Evolutionary conservation across 768 basidiomycete species (phyloP), one percentile per base, ranked within the genome.

Genomic region (Lactarius hatsudake): DNA sequence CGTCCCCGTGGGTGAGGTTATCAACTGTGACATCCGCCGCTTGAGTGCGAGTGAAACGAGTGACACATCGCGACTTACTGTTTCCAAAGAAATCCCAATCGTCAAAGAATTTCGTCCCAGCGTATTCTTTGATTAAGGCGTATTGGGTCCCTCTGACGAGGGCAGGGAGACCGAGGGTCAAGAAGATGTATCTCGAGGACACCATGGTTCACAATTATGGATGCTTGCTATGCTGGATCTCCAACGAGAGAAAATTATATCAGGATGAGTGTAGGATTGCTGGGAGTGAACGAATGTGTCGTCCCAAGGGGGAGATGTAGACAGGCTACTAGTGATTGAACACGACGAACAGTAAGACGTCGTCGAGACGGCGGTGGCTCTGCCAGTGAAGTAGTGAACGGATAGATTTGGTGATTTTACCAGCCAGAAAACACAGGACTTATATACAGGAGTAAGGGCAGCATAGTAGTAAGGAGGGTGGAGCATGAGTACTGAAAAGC

Each of bases 1-100:
- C 81, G 73, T 90, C 84, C 63, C 88, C 87, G 64, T 86, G 86
- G n/a, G 88, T 90, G 3, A 89, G 77, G 70, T 90, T 87, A 74
- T 91, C 90, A 64, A 80, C 87, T 90, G 69, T 34, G 26, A 8
- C 26, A 18, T 30, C n/a, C 34, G 30, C 20, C 18, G 34, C 23
- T 43, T 58, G 45, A 28, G n/a, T 7, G 23, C 45, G 61, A 53
- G n/a, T 5, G 34, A 43, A 13, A 26, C 45, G 10, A 10, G 34
- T 7, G 38, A 4, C 32, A 15, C n/a, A 6, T 15, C 45, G 59
- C 23, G n/a, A 67, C 67, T 59, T 57, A 68, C 69, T 55, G 32
- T 68, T 61, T n/a, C 66, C 62, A 34, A 65, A 68, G 55, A 68
- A 70, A 40, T 34, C 7, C 69, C 69, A 70, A 63, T 59, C 67